These are phyloP conservation scores for Vachellia collinsii DNA, from an alignment of 306 rosid species.

Conservation along the genomic window DNA sequence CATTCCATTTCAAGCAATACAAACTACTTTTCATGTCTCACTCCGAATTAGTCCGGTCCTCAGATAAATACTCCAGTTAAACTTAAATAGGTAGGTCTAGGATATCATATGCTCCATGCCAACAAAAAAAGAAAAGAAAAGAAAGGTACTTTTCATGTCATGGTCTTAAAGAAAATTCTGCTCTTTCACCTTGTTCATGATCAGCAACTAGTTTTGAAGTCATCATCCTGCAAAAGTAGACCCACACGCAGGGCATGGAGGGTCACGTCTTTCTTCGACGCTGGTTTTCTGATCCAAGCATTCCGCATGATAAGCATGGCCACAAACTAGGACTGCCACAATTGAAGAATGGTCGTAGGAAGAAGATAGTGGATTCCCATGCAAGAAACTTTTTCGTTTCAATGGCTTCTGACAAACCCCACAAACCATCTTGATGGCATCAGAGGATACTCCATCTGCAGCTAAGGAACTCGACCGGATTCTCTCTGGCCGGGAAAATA, in stretches of 20 bases:
- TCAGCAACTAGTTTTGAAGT: slow-evolving; percentile 34
- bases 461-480: slow-evolving; percentile 58
- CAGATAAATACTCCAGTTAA: not conserved
- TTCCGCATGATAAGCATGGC: slow-evolving; percentile 85
- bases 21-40: not conserved
- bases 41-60: not conserved
- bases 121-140: not conserved
- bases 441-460: slow-evolving; percentile 50
- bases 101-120: not conserved
- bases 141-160: not conserved
- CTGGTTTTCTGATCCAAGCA: slow-evolving; percentile 79
- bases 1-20: slow-evolving; percentile 27
- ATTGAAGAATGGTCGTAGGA: slow-evolving; percentile 63
- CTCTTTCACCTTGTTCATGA: slow-evolving; percentile 30
- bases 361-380: slow-evolving; percentile 54
- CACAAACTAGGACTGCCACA: slow-evolving; percentile 85
- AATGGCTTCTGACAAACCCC: slow-evolving; percentile 74
- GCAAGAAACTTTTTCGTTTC: slow-evolving; percentile 54
- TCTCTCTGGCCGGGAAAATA: slow-evolving; percentile 67
- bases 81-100: not conserved
- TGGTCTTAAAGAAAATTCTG: slow-evolving; percentile 20
- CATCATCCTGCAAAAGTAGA: slow-evolving; percentile 42
- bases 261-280: slow-evolving; percentile 65
- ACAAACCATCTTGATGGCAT: slow-evolving; percentile 60
- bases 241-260: slow-evolving; percentile 62